Conservation (phyloP, 2,329 filamentous ascomycete species). For the Fusarium sacchari region DNA sequence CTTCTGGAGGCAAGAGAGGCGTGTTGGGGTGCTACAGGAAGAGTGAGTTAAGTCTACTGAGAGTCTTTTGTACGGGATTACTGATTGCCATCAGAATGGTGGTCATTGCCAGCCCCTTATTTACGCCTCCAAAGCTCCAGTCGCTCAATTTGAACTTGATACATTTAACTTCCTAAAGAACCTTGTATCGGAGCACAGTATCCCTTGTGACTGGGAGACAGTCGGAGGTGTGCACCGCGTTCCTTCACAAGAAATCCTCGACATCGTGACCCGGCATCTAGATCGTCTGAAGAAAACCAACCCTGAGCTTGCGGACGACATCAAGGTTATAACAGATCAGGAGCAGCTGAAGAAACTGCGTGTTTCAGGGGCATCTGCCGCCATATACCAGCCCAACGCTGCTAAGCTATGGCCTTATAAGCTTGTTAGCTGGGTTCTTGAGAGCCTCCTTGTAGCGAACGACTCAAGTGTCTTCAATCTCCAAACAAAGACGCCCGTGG, state of each 20-base stretch:
- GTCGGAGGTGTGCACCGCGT: constrained; percentile 73
- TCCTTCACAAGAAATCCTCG: constrained; percentile 65
- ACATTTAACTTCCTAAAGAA: constrained; percentile 71
- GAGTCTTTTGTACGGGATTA: not conserved
- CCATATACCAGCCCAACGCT: constrained; percentile 71
- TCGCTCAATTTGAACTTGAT: constrained; percentile 76
- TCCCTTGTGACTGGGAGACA: constrained; percentile 76
- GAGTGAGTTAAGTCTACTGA: constrained; percentile 60
- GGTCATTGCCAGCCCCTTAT: constrained; percentile 80
- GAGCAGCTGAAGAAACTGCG: constrained; percentile 61
- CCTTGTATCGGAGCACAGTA: constrained; percentile 64
- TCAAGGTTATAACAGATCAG: constrained; percentile 53
- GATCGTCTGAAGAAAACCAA: constrained; percentile 58
- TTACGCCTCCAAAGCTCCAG: constrained; percentile 67
- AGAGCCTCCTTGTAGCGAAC: constrained; percentile 59
- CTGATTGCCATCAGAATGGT: constrained; percentile 61
- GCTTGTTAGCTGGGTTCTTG: constrained; percentile 77
- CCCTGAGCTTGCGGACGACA: constrained; percentile 66
- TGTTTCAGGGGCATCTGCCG: constrained; percentile 67
- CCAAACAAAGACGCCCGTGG: constrained; percentile 77
- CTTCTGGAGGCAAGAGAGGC: constrained; percentile 83
- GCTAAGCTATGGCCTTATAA: constrained; percentile 87
- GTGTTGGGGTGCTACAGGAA: constrained; percentile 85
- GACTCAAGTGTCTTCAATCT: constrained; percentile 68
- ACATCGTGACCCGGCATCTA: constrained; percentile 61